These are phyloP conservation scores for Penicillium cosmopolitanum DNA, from an alignment of 495 filamentous ascomycete species.

Conservation along the genomic window DNA sequence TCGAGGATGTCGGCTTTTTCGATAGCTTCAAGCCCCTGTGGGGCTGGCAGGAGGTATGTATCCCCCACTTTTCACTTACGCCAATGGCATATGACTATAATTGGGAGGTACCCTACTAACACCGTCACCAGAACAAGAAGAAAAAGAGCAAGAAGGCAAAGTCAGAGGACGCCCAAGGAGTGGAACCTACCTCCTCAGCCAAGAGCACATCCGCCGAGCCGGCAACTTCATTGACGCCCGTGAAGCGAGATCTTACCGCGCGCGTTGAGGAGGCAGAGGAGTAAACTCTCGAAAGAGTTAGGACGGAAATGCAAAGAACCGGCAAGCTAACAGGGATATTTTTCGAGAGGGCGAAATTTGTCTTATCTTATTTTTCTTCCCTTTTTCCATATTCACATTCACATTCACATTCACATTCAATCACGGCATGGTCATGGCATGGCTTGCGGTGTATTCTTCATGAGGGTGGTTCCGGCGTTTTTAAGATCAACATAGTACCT, in stretches of 20 bases:
- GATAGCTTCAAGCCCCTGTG: constrained; percentile 96
- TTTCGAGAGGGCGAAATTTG: neutral
- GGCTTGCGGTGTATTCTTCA: constrained; percentile 3
- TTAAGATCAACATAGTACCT: neutral
- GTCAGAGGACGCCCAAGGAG: constrained; percentile 26
- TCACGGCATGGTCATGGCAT: neutral
- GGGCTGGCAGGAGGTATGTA: constrained; percentile 94
- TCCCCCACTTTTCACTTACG: neutral
- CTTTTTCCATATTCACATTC: neutral
- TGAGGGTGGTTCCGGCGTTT: constrained; percentile 7
- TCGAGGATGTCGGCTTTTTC: constrained; percentile 98
- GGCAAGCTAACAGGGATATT: neutral
- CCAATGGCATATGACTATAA: neutral
- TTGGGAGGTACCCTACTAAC: constrained; percentile 5
- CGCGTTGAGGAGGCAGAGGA: constrained; percentile 70
- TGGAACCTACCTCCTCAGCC: constrained; percentile 56
- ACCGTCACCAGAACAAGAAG: constrained; percentile 39
- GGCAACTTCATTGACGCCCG: constrained; percentile 40
- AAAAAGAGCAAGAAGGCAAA: constrained; percentile 70
- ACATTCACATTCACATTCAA: no score
- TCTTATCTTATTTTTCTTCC: neutral
- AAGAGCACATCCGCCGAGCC: constrained; percentile 63
- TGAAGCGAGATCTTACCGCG: constrained; percentile 58
- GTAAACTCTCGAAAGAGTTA: constrained; percentile 39
- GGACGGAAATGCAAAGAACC: neutral